Evolutionary conservation across 2,329 filamentous ascomycete species (phyloP), one percentile per base, ranked within the genome.

Genomic region (Neocucurbitaria cava): DNA sequence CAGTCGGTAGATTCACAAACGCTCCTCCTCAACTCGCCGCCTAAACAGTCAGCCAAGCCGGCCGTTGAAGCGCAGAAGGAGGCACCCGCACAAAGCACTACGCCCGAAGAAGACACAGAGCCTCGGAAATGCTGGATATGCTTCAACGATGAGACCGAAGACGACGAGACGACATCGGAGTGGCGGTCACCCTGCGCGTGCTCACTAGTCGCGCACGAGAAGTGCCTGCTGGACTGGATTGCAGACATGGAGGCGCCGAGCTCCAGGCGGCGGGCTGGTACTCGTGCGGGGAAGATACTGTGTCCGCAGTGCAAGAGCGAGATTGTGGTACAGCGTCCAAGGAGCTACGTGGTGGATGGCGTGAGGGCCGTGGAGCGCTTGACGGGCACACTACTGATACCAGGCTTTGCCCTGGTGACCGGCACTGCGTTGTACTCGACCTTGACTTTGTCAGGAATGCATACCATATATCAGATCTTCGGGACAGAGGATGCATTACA

Each of bases 161-260:
- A 89, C 52, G 79, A 79, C n/a, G 83, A 83, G 8, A 80, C 82
- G 11, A 83, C 83, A 23, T 81, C 82, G 1, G 81, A 83, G 63
- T 99, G 95, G 94, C 87, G 91, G 40, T 90, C 89, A 49, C 93
- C 95, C 1, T 99, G 95, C 73, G 89, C 89, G 0, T 99, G 95
- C 77, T 92, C 91, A 11, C 82, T 99, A 35, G 90, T 91, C 51
- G 95, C 93, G 1, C 95, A 99, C 73, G 92, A 98, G 74, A 85
- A 87, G 56, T 96, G 93, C 73, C 83, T 98, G 62, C 82, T 98
- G 35, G 89, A 92, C 68, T 99, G 93, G 93, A 89, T 98, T 17
- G 89, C 91, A n/a, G 92, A 96, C 71, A 86, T 92, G 70, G 92
- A 97, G 77, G 81, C 84, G 20, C 84, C 85, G 1, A 82, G 79